Evolutionary conservation across 768 basidiomycete genomes (phyloP).

Genomic region (Phallus indusiatus): DNA sequence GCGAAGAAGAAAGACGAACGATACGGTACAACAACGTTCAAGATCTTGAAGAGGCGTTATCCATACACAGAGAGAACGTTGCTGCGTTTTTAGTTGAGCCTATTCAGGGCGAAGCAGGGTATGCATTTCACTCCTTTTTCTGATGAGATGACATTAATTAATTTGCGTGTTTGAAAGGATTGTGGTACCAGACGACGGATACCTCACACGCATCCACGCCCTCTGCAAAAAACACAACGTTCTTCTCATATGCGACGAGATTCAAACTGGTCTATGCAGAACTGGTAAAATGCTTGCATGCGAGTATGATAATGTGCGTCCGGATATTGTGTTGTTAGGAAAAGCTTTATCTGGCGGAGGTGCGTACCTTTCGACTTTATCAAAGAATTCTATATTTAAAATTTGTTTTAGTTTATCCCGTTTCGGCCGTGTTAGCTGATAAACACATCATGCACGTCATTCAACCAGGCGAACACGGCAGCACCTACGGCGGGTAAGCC

Average conservation of each 20-base stretch:
- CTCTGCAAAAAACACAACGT: slow-evolving; percentile 91
- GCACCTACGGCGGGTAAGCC: slow-evolving; percentile 85
- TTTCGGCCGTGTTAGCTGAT: slow-evolving; percentile 89
- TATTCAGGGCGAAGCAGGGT: slow-evolving; percentile 99
- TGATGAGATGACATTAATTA: background rate
- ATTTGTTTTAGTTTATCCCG: slow-evolving; percentile 80
- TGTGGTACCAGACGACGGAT: slow-evolving; percentile 83
- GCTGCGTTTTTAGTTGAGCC: slow-evolving; percentile 96
- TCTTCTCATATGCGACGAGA: slow-evolving; percentile 95
- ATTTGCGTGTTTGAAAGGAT: slow-evolving; percentile 42
- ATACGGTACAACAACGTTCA: slow-evolving; percentile 81
- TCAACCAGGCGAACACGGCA: slow-evolving; percentile 90
- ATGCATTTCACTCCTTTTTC: slow-evolving; percentile 20
- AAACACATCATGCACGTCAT: slow-evolving; percentile 90
- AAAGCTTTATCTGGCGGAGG: slow-evolving; percentile 96
- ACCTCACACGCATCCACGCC: slow-evolving; percentile 64
- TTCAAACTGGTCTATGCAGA: slow-evolving; percentile 91
- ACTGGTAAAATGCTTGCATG: slow-evolving; percentile 92
- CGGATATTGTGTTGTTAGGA: slow-evolving; percentile 88
- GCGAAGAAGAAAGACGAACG: slow-evolving; percentile 33
- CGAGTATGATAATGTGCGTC: slow-evolving; percentile 79
- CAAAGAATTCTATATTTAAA: no score
- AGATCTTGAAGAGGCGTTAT: slow-evolving; percentile 76
- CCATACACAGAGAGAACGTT: slow-evolving; percentile 68
- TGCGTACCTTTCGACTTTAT: slow-evolving; percentile 36